phyloP scores from a whole-genome alignment of 1,284 basidiomycete genomes.

The Apiotrichum gamsii region DNA sequence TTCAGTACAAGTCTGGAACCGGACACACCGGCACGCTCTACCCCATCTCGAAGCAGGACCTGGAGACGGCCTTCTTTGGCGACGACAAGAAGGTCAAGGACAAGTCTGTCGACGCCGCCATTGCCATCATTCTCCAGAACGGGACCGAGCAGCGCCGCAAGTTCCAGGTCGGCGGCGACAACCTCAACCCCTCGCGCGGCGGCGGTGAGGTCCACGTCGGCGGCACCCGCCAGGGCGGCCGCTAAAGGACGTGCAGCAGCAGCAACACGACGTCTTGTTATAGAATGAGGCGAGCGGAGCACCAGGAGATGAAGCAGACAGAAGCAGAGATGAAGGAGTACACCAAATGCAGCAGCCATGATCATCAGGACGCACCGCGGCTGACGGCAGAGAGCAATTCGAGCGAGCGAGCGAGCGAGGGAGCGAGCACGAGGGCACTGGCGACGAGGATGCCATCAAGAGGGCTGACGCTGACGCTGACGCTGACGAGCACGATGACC shows the following conservation, averaged over 20 bases:
- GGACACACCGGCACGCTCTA: constrained; percentile 40
- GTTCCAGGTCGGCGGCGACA: constrained; percentile 26
- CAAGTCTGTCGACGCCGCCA: constrained; percentile 43
- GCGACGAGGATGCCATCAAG: too few relatives aligned
- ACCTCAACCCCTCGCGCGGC: constrained; percentile 39
- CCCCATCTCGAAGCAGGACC: constrained; percentile 40
- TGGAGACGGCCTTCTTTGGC: constrained; percentile 42
- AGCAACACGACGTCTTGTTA: too few relatives aligned
- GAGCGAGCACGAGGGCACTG: too few relatives aligned
- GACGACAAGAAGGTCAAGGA: constrained; percentile 41
- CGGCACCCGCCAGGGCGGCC: constrained; percentile 1
- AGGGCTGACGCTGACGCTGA: too few relatives aligned
- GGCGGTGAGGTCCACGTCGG: constrained; percentile 23
- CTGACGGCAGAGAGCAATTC: too few relatives aligned
- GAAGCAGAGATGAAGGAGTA: background rate
- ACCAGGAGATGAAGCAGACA: background rate
- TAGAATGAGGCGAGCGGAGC: background rate
- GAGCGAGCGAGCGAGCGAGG: too few relatives aligned
- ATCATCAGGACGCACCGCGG: too few relatives aligned
- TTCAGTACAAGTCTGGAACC: constrained; percentile 36
- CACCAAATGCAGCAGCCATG: too few relatives aligned
- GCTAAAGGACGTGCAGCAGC: too few relatives aligned
- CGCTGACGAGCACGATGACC: too few relatives aligned
- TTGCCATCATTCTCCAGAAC: constrained; percentile 39
- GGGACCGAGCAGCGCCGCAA: constrained; percentile 30